Percentiles rank a stretch among this genome's conserved stretches.
phyloP scores from a whole-genome alignment of 352 stramenopile species.

The Saprolegnia parasitica region DNA sequence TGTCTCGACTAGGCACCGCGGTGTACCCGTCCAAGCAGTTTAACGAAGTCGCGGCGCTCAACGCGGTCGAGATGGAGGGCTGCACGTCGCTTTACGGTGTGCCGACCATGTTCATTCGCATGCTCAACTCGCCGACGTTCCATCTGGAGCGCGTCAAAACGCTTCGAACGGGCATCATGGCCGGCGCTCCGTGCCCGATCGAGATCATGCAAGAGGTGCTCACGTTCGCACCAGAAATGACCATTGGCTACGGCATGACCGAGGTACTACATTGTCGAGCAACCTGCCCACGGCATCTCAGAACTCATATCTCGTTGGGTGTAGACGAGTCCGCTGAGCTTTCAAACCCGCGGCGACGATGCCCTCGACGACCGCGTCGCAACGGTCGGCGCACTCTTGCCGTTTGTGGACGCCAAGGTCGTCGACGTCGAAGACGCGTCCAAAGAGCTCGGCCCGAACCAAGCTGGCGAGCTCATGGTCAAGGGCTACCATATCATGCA shows the following conservation, averaged over 20 bases:
- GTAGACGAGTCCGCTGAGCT: constrained; percentile 33
- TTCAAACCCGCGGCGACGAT: constrained; percentile 31
- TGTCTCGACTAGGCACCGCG: constrained; percentile 7
- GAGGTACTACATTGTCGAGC: too few relatives aligned
- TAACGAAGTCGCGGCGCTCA: constrained; percentile 22
- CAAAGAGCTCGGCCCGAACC: constrained; percentile 17
- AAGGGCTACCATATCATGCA: constrained; percentile 30
- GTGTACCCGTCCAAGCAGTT: constrained; percentile 32
- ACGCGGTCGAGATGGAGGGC: constrained; percentile 17
- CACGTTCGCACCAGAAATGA: constrained; percentile 30
- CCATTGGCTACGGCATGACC: constrained; percentile 34
- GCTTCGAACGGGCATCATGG: constrained; percentile 34
- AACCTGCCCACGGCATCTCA: too few relatives aligned
- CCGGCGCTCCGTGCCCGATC: constrained; percentile 31
- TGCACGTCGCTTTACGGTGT: constrained; percentile 33
- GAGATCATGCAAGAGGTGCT: constrained; percentile 32
- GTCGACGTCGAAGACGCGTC: constrained; percentile 28
- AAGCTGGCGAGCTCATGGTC: constrained; percentile 29
- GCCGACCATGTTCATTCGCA: constrained; percentile 34
- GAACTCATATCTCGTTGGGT: too few relatives aligned
- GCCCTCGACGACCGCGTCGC: constrained; percentile 28
- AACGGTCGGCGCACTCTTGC: constrained; percentile 31
- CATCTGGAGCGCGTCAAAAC: constrained; percentile 12
- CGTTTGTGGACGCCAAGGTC: constrained; percentile 32
- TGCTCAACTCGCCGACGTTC: constrained; percentile 30